A percentile compares a stretch with the other conserved stretches of the same genome.
Evolutionary conservation across 2,329 filamentous ascomycete genomes (phyloP).

Genomic region (Xylariaceae sp.): DNA sequence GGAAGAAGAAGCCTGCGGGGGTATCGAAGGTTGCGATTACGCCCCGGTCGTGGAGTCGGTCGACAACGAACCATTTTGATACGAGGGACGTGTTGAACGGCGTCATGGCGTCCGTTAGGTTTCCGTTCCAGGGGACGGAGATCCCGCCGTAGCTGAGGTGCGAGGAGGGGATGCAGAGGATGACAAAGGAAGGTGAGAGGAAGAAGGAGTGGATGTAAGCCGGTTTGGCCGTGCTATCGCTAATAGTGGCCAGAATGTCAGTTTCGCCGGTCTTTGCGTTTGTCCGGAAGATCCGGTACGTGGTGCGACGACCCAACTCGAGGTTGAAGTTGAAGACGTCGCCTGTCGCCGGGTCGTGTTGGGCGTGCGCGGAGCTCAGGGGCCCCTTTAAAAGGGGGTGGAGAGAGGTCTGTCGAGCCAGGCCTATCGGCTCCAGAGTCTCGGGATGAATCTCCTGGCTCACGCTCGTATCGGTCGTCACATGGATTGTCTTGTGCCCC

Average conservation of each 20-base stretch:
- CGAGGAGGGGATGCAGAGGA: constrained; percentile 67
- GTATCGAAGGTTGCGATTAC: constrained; percentile 65
- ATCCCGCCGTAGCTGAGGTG: constrained; percentile 55
- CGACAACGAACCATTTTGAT: constrained; percentile 69
- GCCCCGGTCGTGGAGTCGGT: constrained; percentile 56
- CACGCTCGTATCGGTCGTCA: constrained; percentile 50
- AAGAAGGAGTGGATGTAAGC: constrained; percentile 84
- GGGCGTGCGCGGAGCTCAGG: constrained; percentile 65
- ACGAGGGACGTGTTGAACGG: constrained; percentile 53
- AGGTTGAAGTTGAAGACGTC: constrained; percentile 81
- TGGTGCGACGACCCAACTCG: constrained; percentile 49
- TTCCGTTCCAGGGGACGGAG: constrained; percentile 58
- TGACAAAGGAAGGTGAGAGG: constrained; percentile 62
- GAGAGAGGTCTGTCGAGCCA: constrained; percentile 54
- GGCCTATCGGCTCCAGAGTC: constrained; percentile 66
- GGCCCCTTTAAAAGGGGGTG: constrained; percentile 65
- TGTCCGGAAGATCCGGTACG: constrained; percentile 65
- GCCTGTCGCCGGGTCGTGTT: constrained; percentile 64
- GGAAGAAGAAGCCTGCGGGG: constrained; percentile 70
- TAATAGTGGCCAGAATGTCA: constrained; percentile 64
- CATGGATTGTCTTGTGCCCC: constrained; percentile 42
- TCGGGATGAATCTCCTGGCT: constrained; percentile 61
- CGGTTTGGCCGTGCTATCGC: constrained; percentile 42
- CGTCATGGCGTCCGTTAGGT: constrained; percentile 62
- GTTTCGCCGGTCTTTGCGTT: constrained; percentile 59